These are phyloP conservation scores for Torrubiellomyces zombiae DNA, from an alignment of 2,329 filamentous ascomycete genomes.

Conservation along the genomic window DNA sequence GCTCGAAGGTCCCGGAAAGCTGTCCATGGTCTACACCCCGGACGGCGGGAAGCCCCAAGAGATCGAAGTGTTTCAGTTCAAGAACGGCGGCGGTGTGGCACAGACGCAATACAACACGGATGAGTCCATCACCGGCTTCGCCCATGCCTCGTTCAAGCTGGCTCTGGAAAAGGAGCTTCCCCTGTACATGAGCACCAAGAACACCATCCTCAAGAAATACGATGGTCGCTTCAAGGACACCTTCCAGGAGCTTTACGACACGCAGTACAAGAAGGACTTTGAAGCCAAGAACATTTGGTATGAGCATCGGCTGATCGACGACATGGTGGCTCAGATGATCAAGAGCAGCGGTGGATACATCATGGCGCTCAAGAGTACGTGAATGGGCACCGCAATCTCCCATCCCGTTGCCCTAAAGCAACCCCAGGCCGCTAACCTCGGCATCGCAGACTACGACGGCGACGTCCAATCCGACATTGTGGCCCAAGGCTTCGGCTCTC, in stretches of 20 bases:
- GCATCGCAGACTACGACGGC: conserved; percentile 72
- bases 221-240: conserved; percentile 99
- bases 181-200: conserved; percentile 99
- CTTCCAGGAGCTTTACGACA: conserved; percentile 93
- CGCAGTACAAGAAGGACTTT: conserved; percentile 71
- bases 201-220: conserved; percentile 98
- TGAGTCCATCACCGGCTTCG: conserved; percentile 87
- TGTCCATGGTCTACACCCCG: conserved; percentile 91
- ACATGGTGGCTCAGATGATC: conserved; percentile 99
- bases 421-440: neutral
- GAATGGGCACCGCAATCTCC: conserved; percentile 1
- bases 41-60: conserved; percentile 64
- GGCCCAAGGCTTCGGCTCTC: conserved; percentile 92
- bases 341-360: conserved; percentile 94
- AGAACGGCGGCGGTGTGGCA: conserved; percentile 69
- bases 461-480: conserved; percentile 98
- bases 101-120: conserved; percentile 98
- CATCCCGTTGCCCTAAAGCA: neutral
- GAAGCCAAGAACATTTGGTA: conserved; percentile 95
- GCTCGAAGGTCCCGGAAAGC: conserved; percentile 65
- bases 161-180: conserved; percentile 74
- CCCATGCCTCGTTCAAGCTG: conserved; percentile 92
- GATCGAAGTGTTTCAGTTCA: conserved; percentile 84
- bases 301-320: conserved; percentile 96
- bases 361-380: conserved; percentile 93